phyloP scores from a whole-genome alignment of 192 early-diverging fungal species.

The Coemansia sp. region DNA sequence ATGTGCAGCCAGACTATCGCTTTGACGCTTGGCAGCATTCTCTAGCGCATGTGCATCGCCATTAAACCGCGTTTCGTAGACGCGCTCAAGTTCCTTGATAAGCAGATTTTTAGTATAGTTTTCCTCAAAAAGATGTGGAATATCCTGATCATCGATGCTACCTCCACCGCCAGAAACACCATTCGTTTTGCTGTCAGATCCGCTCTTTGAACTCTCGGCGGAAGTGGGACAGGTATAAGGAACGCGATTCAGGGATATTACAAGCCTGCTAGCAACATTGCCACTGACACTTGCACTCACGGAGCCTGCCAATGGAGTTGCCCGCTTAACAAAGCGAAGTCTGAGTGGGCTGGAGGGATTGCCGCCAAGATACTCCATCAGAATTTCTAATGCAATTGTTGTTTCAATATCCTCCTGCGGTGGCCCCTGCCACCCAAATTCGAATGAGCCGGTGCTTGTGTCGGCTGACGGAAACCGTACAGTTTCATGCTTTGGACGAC shows the following conservation, averaged over 20 bases:
- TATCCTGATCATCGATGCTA: conserved; percentile 28
- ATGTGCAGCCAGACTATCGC: conserved; percentile 23
- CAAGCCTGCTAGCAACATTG: conserved; percentile 58
- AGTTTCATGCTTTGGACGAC: neutral
- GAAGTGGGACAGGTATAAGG: conserved; percentile 23
- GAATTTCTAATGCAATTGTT: conserved; percentile 66
- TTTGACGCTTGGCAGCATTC: conserved; percentile 24
- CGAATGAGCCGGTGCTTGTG: conserved; percentile 64
- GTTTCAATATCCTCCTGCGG: conserved; percentile 61
- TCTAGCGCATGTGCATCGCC: conserved; percentile 32
- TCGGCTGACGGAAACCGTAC: conserved; percentile 62
- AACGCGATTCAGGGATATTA: conserved; percentile 67
- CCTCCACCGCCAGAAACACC: conserved; percentile 27
- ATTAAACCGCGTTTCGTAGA: conserved; percentile 41
- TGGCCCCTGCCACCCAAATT: conserved; percentile 77
- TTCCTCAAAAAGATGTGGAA: conserved; percentile 62
- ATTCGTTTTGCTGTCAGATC: conserved; percentile 21
- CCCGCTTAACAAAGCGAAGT: conserved; percentile 76
- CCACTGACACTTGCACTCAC: conserved; percentile 61
- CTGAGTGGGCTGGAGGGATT: conserved; percentile 68
- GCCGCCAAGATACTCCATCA: conserved; percentile 72
- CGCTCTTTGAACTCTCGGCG: conserved; percentile 28
- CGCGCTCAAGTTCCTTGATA: conserved; percentile 58
- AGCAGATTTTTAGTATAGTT: conserved; percentile 61
- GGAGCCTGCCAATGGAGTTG: conserved; percentile 62